Evolutionary conservation across 768 basidiomycete species (phyloP).

Genomic region (Cantharellus anzutake): DNA sequence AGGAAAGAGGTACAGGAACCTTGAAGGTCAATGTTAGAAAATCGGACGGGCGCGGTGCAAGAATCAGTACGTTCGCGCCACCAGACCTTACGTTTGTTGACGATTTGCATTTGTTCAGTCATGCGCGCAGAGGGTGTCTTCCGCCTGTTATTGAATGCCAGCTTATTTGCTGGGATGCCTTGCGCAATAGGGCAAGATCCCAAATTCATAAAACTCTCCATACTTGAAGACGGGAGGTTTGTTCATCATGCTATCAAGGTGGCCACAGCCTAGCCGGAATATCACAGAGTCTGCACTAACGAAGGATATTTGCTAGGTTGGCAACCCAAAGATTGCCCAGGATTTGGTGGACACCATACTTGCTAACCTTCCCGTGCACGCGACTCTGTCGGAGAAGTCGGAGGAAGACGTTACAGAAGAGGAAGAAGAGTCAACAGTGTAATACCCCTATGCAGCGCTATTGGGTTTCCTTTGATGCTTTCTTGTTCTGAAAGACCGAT

Average conservation of each 20-base stretch:
- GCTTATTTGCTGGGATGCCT: slow-evolving; percentile 18
- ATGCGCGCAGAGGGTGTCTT: slow-evolving; percentile 24
- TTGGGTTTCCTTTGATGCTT: no score
- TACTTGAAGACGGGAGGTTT: slow-evolving; percentile 4
- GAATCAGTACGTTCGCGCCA: neutral
- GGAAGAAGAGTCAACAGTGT: no score
- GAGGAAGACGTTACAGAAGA: no score
- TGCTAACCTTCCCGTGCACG: neutral
- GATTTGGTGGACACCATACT: neutral
- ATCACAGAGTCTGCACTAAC: neutral
- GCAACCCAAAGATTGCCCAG: neutral
- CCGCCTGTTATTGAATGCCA: slow-evolving; percentile 20
- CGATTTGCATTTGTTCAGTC: slow-evolving; percentile 12
- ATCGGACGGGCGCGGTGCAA: slow-evolving; percentile 3
- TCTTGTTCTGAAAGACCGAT: no score
- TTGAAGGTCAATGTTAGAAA: slow-evolving; percentile 18
- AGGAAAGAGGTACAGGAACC: slow-evolving; percentile 19
- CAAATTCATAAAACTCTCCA: slow-evolving; percentile 7
- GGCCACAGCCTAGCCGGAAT: neutral
- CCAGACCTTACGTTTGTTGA: neutral
- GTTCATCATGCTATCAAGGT: slow-evolving; percentile 8
- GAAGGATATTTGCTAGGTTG: neutral
- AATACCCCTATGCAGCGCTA: no score
- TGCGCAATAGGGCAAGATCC: slow-evolving; percentile 14
- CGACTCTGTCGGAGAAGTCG: neutral